Conservation (phyloP, 1,139 yeast species). For the Diutina ranongensis region DNA sequence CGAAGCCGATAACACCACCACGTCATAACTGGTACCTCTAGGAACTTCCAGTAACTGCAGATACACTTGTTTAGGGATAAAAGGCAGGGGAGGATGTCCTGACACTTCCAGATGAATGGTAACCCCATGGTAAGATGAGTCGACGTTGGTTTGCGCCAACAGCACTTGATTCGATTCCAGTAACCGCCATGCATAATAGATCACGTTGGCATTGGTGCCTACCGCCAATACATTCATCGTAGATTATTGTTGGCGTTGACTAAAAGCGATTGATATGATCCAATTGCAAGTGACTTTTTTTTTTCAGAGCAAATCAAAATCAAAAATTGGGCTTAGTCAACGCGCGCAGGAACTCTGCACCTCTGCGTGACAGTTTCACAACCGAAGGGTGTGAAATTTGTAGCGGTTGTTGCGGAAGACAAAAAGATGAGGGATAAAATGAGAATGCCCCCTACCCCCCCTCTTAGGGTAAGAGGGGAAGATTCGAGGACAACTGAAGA, state of each 20-base stretch:
- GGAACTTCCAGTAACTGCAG: slow-evolving; percentile 12
- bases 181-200: slow-evolving; percentile 12
- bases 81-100: slow-evolving; percentile 6
- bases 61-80: slow-evolving; percentile 7
- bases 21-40: slow-evolving; percentile 19
- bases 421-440: too few species aligned
- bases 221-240: slow-evolving; percentile 6
- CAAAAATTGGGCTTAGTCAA: not conserved
- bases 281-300: too few species aligned
- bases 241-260: too few species aligned
- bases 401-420: too few species aligned
- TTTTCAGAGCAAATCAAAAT: slow-evolving; percentile 4
- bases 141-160: slow-evolving; percentile 8
- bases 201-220: slow-evolving; percentile 16
- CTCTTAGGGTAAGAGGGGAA: too few species aligned
- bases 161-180: slow-evolving; percentile 9
- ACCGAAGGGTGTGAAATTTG: not conserved
- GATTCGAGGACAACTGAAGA: too few species aligned
- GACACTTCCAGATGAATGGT: slow-evolving; percentile 8
- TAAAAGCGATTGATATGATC: too few species aligned
- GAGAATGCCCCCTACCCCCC: too few species aligned
- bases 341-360: slow-evolving; percentile 5
- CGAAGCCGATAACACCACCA: slow-evolving; percentile 23
- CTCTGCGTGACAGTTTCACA: not conserved
- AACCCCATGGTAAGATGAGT: slow-evolving; percentile 8